phyloP scores from a whole-genome alignment of 768 basidiomycete genomes.

The Collybia mongolica region DNA sequence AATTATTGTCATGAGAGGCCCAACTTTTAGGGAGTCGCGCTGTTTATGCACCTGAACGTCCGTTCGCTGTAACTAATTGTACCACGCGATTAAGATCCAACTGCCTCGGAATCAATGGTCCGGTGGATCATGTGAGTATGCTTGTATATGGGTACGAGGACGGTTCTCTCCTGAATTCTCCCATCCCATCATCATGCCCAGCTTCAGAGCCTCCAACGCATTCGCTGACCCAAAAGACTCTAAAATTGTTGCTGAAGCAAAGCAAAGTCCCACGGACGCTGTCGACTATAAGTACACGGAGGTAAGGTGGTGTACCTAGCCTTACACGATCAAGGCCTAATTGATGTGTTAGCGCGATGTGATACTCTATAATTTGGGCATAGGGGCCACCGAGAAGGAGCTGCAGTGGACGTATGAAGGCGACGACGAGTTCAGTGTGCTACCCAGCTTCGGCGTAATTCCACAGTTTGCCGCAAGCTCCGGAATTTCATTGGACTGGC shows the following conservation, averaged over 20 bases:
- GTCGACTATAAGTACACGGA: conserved; percentile 77
- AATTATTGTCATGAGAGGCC: no score
- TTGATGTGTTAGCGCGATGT: conserved; percentile 60
- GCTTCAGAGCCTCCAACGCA: conserved; percentile 42
- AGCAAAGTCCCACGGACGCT: conserved; percentile 54
- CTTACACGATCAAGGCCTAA: no score
- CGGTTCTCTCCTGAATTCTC: not conserved
- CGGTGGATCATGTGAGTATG: conserved; percentile 20
- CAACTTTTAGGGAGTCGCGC: no score
- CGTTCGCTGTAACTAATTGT: no score
- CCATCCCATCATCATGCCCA: conserved; percentile 25
- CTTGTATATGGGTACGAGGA: not conserved
- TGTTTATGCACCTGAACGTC: no score
- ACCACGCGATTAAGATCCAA: no score
- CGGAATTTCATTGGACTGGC: conserved; percentile 73
- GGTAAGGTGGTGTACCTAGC: conserved; percentile 18
- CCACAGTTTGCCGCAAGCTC: conserved; percentile 82
- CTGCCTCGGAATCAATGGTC: no score
- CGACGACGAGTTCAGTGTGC: conserved; percentile 77
- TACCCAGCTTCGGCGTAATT: conserved; percentile 95
- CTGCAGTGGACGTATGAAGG: conserved; percentile 91
- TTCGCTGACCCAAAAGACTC: conserved; percentile 83
- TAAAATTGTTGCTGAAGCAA: conserved; percentile 77
- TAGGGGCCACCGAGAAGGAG: conserved; percentile 92
- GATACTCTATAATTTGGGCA: conserved; percentile 91